Evolutionary conservation across 2,329 filamentous ascomycete species (phyloP), one percentile per base, ranked within the genome.

Genomic region (Sclerotinia trifoliorum): DNA sequence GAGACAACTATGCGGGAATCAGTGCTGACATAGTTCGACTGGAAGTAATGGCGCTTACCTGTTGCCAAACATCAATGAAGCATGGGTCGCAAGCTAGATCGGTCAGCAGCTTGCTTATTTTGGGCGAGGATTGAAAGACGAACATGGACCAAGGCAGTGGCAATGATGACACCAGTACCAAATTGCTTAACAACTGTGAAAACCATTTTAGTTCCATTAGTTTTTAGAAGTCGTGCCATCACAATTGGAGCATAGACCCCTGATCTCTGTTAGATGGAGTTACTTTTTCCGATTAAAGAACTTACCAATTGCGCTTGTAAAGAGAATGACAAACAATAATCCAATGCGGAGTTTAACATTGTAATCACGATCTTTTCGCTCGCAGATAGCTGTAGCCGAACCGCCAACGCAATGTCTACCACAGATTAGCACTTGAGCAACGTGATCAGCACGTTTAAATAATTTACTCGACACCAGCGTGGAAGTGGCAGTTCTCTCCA

Each of bases 91-190:
- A 15, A 94, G 84, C 87, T 91, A 71, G n/a, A 35, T 26, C 3
- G 13, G 58, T 29, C 61, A 21, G 65, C 10, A 46, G 44, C 13
- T 17, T 46, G 57, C 49, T 51, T 17, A 19, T 8, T 26, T 7
- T 6, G n/a, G 8, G 19, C n/a, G 60, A 42, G 17, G 48, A 10
- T 57, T 42, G 52, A 26, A 24, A n/a, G 21, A 79, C 83, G 75
- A 75, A 88, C 85, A 74, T 90, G 88, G 21, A 92, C 80, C 71
- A 92, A 89, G 0, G 88, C 89, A 0, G 90, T 92, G 0, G 89
- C 86, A 52, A 92, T 85, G 77, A 92, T 88, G 71, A 92, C 86
- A 17, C 90, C 90, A 0, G 89, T 91, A 3, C 90, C 90, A 72
- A 92, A 91, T 73, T 90, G 90, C 78, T 92, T 91, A 68, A 93